Conservation (phyloP, 129 eudicot genomes). For the Flaveria sonorensis region DNA sequence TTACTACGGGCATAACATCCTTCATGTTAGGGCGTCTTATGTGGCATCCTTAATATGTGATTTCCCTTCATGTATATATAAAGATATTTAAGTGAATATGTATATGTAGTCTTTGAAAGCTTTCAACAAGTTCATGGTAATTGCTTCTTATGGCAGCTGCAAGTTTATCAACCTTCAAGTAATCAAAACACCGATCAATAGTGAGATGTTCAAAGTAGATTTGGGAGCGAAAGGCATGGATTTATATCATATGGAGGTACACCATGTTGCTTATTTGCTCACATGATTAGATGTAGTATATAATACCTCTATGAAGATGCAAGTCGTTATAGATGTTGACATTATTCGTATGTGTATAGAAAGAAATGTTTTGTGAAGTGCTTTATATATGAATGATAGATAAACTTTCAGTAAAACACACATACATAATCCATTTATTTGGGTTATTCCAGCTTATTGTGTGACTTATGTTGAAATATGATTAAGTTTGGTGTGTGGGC, state of each 20-base stretch:
- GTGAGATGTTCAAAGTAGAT: constrained; percentile 66
- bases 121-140: constrained; percentile 24
- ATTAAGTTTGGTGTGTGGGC: neutral
- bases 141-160: constrained; percentile 36
- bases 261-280: constrained; percentile 73
- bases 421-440: neutral
- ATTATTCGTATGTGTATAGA: constrained; percentile 17
- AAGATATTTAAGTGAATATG: constrained; percentile 11
- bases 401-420: constrained; percentile 7
- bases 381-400: constrained; percentile 14
- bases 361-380: constrained; percentile 27
- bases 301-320: constrained; percentile 26
- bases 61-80: constrained; percentile 19
- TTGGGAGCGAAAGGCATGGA: constrained; percentile 61
- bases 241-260: constrained; percentile 88
- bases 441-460: neutral
- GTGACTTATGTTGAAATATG: constrained; percentile 1
- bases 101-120: constrained; percentile 8
- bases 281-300: constrained; percentile 47
- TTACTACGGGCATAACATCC: too few relatives aligned
- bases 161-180: constrained; percentile 37
- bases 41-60: too few relatives aligned
- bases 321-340: constrained; percentile 8
- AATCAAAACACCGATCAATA: constrained; percentile 45
- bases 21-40: too few relatives aligned